These are phyloP conservation scores for Ambrosiella beaveri DNA, from an alignment of 2,329 filamentous ascomycete genomes.

Conservation along the genomic window DNA sequence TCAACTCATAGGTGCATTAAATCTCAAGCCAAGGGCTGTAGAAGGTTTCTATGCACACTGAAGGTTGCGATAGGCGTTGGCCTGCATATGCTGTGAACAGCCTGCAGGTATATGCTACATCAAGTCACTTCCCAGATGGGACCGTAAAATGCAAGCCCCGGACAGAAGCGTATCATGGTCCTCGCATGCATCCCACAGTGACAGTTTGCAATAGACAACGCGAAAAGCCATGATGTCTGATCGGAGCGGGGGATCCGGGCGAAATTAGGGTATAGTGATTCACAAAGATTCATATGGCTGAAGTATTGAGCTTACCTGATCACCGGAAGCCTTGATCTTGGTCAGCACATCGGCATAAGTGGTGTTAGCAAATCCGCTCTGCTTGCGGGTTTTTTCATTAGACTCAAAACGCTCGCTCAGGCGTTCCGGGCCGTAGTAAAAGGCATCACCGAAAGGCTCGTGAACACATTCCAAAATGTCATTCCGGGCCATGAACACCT, in stretches of 20 bases:
- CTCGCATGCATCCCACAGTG: neutral
- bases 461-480: slow-evolving; percentile 71
- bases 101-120: neutral
- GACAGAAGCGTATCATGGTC: neutral
- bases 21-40: too few species aligned
- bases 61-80: neutral
- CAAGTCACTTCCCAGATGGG: neutral
- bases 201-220: neutral
- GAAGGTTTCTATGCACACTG: neutral
- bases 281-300: too few species aligned
- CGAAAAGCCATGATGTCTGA: slow-evolving; percentile 1
- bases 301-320: slow-evolving; percentile 38
- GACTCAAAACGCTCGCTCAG: slow-evolving; percentile 62
- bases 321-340: slow-evolving; percentile 50
- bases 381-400: slow-evolving; percentile 37
- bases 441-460: slow-evolving; percentile 93
- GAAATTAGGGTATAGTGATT: neutral
- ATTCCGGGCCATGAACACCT: slow-evolving; percentile 93
- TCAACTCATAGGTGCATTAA: too few species aligned
- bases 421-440: slow-evolving; percentile 87
- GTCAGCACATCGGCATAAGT: slow-evolving; percentile 68
- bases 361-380: slow-evolving; percentile 49
- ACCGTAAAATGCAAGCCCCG: neutral
- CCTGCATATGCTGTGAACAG: neutral
- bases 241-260: neutral